phyloP scores from a whole-genome alignment of 2,329 filamentous ascomycete species.

The Zymoseptoria brevis region DNA sequence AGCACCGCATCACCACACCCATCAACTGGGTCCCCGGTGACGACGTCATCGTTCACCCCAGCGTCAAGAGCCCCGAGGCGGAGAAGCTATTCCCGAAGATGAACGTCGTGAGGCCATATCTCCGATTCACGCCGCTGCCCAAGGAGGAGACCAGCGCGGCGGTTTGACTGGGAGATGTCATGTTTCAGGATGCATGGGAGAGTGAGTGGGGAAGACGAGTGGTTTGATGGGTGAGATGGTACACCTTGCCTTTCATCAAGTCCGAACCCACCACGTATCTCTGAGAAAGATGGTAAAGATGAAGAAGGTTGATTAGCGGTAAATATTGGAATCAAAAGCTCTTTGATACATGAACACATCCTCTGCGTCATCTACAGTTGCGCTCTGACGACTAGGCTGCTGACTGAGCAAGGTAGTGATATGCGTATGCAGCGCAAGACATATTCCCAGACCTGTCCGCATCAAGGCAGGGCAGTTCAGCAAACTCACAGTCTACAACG shows the following conservation, averaged over 20 bases:
- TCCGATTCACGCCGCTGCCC: slow-evolving; percentile 51
- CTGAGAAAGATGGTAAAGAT: neutral
- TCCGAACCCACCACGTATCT: neutral
- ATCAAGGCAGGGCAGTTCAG: no score
- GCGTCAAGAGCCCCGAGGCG: slow-evolving; percentile 50
- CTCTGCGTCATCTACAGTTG: neutral
- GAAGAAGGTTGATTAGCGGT: neutral
- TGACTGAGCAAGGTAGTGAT: no score
- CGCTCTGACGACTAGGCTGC: no score
- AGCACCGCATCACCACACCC: slow-evolving; percentile 52
- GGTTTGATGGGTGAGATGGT: neutral
- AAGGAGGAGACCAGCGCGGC: slow-evolving; percentile 50
- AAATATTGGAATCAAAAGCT: neutral
- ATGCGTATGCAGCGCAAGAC: no score
- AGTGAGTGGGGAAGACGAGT: slow-evolving; percentile 16
- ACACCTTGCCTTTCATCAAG: neutral
- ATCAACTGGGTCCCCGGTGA: slow-evolving; percentile 55
- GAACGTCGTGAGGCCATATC: slow-evolving; percentile 55
- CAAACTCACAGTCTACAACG: no score
- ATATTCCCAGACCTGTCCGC: no score
- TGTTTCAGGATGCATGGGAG: slow-evolving; percentile 20
- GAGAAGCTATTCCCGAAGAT: slow-evolving; percentile 53
- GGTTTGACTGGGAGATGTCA: slow-evolving; percentile 23
- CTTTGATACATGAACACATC: neutral
- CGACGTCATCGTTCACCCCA: slow-evolving; percentile 55